Percentiles rank a stretch among this genome's conserved stretches.
Conservation (phyloP, 257 asterid species). For the Oldenlandia corymbosa region DNA sequence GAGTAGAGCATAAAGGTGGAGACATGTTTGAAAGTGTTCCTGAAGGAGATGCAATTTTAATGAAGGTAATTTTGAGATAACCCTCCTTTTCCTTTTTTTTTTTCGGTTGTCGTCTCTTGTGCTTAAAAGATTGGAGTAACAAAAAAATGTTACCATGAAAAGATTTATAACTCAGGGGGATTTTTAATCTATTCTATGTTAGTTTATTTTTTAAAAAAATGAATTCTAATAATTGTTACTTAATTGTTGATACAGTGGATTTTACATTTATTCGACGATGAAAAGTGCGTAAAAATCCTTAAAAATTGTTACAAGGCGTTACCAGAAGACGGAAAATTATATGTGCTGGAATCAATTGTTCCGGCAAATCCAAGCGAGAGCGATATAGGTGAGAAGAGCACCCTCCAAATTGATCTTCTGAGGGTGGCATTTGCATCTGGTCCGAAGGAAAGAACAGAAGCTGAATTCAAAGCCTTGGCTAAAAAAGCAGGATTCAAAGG, state of each 20-base stretch:
- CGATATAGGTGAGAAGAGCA: neutral
- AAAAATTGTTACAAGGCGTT: constrained; percentile 13
- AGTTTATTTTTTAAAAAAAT: too few species aligned
- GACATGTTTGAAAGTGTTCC: constrained; percentile 8
- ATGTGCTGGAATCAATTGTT: constrained; percentile 1
- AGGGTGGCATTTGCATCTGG: constrained; percentile 2
- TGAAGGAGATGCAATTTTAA: neutral
- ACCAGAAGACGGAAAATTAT: constrained; percentile 3
- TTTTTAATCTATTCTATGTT: too few species aligned
- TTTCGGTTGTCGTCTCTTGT: too few species aligned
- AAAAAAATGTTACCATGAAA: too few species aligned
- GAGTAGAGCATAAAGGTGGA: constrained; percentile 4
- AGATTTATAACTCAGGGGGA: too few species aligned
- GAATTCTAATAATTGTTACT: too few species aligned
- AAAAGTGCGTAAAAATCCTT: neutral
- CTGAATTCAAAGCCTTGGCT: neutral
- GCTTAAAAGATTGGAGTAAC: too few species aligned
- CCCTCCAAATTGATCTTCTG: constrained; percentile 8
- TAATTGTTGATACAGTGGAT: constrained; percentile 4
- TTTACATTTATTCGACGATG: neutral
- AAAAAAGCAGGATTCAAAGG: constrained; percentile 13
- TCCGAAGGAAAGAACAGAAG: constrained; percentile 1
- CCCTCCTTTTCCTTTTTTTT: too few species aligned
- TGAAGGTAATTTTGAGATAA: neutral
- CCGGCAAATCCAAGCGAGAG: constrained; percentile 5